Conservation (phyloP, 2,329 filamentous ascomycete genomes). For the Aureobasidium musti region DNA sequence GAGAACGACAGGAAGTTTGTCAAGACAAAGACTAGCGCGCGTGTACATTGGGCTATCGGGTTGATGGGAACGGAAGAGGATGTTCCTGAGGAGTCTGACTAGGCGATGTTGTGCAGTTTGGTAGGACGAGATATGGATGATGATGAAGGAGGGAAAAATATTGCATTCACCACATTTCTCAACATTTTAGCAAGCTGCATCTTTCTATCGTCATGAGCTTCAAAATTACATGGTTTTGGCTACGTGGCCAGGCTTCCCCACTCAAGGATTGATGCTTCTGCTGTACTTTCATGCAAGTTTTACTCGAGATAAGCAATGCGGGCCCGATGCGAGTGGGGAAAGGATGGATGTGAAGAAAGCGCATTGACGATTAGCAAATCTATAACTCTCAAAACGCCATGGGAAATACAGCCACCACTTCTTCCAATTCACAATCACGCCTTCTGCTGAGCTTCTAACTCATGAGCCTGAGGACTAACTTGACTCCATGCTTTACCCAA, state of each 20-base stretch:
- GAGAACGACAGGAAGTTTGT: conserved; percentile 55
- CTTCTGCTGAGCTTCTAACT: neutral
- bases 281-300: neutral
- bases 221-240: conserved; percentile 1
- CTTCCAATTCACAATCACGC: too few relatives aligned
- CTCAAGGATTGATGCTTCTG: neutral
- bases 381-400: neutral
- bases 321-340: too few relatives aligned
- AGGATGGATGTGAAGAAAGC: neutral
- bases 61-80: conserved; percentile 77
- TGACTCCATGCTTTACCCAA: conserved; percentile 10
- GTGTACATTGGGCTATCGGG: conserved; percentile 75
- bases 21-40: conserved; percentile 63
- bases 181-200: conserved; percentile 13
- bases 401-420: neutral
- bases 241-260: conserved; percentile 9
- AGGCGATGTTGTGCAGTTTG: neutral
- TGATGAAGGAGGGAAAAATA: neutral
- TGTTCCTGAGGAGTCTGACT: conserved; percentile 45
- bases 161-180: neutral
- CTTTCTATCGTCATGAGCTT: neutral
- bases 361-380: neutral
- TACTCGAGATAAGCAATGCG: too few relatives aligned
- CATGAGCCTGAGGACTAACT: conserved; percentile 11
- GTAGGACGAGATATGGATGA: neutral